These are phyloP conservation scores for Entonaema liquescens DNA, from an alignment of 495 filamentous ascomycete species.

Conservation along the genomic window DNA sequence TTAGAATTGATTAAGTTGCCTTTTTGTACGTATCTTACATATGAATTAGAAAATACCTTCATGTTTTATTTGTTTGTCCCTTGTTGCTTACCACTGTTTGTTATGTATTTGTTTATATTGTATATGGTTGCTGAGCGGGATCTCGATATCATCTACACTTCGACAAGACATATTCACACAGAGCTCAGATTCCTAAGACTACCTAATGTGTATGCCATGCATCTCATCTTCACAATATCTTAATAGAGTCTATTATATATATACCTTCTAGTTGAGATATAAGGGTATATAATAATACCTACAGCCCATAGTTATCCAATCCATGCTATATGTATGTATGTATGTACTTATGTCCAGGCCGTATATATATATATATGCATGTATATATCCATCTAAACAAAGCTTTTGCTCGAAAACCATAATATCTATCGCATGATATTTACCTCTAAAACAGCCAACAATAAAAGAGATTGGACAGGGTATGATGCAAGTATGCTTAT, in stretches of 20 bases:
- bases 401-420: neutral
- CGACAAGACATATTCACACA: too few relatives aligned
- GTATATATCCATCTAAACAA: neutral
- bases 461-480: neutral
- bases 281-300: conserved; percentile 1
- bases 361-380: neutral
- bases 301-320: neutral
- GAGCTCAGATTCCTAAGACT: too few relatives aligned
- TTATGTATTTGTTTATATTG: too few relatives aligned
- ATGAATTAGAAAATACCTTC: too few relatives aligned
- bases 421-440: neutral
- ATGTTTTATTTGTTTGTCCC: too few relatives aligned
- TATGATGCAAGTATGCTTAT: neutral
- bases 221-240: neutral
- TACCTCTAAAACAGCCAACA: neutral
- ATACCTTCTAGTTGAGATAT: neutral
- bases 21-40: neutral
- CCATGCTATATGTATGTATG: conserved; percentile 6
- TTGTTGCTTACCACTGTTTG: too few relatives aligned
- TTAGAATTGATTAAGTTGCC: neutral
- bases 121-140: too few relatives aligned
- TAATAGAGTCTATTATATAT: neutral
- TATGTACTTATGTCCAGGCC: neutral
- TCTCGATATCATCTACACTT: too few relatives aligned
- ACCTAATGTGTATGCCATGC: too few relatives aligned